Evolutionary conservation across 352 stramenopile genomes (phyloP).

Genomic region (Phytophthora constricta): DNA sequence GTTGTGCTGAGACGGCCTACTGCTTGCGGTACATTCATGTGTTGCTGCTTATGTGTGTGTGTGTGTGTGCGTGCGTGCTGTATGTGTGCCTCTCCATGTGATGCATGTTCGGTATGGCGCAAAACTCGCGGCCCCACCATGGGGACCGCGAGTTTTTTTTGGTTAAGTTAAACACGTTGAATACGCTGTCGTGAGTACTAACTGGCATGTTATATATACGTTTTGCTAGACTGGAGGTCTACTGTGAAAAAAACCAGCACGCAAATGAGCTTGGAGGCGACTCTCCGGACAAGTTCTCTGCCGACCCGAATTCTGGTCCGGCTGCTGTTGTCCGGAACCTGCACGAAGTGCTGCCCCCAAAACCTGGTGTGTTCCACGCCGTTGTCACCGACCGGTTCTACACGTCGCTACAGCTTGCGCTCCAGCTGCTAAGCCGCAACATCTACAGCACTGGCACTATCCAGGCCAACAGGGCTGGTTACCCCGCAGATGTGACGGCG

Average conservation of each 20-base stretch:
- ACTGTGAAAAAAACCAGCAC: conserved; percentile 11
- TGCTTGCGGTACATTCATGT: conserved; percentile 13
- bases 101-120: not conserved
- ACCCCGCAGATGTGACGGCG: too few species aligned
- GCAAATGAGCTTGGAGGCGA: conserved; percentile 2
- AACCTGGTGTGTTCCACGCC: conserved; percentile 4
- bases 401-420: too few species aligned
- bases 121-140: not conserved
- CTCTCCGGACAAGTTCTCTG: not conserved
- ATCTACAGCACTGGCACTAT: too few species aligned
- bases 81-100: not conserved
- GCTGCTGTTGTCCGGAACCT: conserved; percentile 18
- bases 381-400: too few species aligned
- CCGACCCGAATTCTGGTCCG: conserved; percentile 15
- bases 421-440: too few species aligned
- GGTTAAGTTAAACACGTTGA: not conserved
- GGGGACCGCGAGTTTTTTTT: conserved; percentile 1
- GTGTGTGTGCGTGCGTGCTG: not conserved
- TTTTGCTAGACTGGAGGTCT: conserved; percentile 17
- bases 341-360: not conserved
- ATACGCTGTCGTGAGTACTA: conserved; percentile 19
- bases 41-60: too few species aligned
- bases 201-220: conserved; percentile 16
- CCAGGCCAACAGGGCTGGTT: too few species aligned
- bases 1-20: conserved; percentile 6